Conservation (phyloP, 768 basidiomycete species). For the Termitomyces sp. region DNA sequence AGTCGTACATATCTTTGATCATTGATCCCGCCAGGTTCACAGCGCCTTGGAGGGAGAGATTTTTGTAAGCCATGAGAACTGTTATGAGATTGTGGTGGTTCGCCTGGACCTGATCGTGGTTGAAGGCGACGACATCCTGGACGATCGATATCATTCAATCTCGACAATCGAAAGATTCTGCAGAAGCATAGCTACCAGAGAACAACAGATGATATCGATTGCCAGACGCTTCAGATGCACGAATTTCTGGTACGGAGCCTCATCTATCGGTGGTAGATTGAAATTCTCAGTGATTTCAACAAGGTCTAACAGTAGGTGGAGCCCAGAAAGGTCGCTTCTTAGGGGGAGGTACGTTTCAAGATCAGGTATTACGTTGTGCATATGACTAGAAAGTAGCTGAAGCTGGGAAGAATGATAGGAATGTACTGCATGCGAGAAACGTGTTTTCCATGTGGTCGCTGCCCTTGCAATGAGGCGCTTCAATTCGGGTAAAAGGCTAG, state of each 20-base stretch:
- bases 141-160: conserved; percentile 1
- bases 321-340: conserved; percentile 43
- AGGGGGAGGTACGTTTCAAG: conserved; percentile 42
- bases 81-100: conserved; percentile 41
- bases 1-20: conserved; percentile 30
- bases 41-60: conserved; percentile 45
- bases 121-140: conserved; percentile 59
- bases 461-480: conserved; percentile 27
- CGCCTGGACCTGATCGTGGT: conserved; percentile 31
- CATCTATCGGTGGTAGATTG: conserved; percentile 24
- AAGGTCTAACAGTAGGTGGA: conserved; percentile 43
- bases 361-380: conserved; percentile 25
- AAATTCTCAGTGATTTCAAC: conserved; percentile 48
- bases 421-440: conserved; percentile 29
- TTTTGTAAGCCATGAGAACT: conserved; percentile 38
- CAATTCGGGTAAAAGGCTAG: conserved; percentile 34
- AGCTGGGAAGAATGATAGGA: conserved; percentile 30
- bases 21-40: conserved; percentile 33
- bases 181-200: conserved; percentile 34
- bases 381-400: conserved; percentile 19
- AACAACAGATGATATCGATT: conserved; percentile 45
- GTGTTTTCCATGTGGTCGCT: conserved; percentile 31
- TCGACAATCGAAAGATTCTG: background rate
- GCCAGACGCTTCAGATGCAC: conserved; percentile 31
- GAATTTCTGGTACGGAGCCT: conserved; percentile 20